Evolutionary conservation across 352 stramenopile genomes (phyloP).

Genomic region (Phytophthora rubi): DNA sequence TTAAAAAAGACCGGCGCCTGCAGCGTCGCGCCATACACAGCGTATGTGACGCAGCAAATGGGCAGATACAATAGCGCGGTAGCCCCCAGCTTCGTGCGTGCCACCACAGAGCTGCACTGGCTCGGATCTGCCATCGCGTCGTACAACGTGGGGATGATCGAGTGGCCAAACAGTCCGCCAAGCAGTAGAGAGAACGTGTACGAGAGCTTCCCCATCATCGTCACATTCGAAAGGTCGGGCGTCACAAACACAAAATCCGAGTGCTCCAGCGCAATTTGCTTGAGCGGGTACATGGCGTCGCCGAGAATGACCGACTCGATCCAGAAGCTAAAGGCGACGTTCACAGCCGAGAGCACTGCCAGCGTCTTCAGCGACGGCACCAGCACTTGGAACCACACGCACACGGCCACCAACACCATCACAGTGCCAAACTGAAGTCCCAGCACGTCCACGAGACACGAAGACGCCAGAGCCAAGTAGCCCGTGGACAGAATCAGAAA

Average conservation of each 20-base stretch:
- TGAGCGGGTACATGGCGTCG: conserved; percentile 84
- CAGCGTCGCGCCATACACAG: conserved; percentile 77
- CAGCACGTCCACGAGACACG: conserved; percentile 68
- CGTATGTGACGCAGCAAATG: conserved; percentile 79
- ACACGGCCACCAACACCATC: conserved; percentile 56
- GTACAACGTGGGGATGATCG: conserved; percentile 79
- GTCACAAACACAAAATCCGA: conserved; percentile 72
- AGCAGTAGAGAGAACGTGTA: conserved; percentile 76
- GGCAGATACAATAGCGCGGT: conserved; percentile 70
- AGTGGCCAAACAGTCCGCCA: conserved; percentile 74
- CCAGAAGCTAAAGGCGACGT: conserved; percentile 83
- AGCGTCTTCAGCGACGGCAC: conserved; percentile 67
- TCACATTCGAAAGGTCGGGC: conserved; percentile 60
- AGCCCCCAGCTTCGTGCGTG: conserved; percentile 55
- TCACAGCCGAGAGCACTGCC: conserved; percentile 66
- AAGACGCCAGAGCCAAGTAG: conserved; percentile 61
- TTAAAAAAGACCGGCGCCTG: conserved; percentile 86
- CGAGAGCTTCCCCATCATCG: conserved; percentile 64
- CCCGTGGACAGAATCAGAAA: conserved; percentile 70
- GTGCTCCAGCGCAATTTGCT: conserved; percentile 70
- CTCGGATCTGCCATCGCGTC: conserved; percentile 71
- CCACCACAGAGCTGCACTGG: conserved; percentile 57
- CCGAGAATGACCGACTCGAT: conserved; percentile 84
- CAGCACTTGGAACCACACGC: conserved; percentile 74
- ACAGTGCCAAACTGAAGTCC: conserved; percentile 60